A percentile compares a stretch with the other conserved stretches of the same genome.
These are phyloP conservation scores for Penicillium capsulatum DNA, from an alignment of 2,329 filamentous ascomycete species.

Conservation along the genomic window DNA sequence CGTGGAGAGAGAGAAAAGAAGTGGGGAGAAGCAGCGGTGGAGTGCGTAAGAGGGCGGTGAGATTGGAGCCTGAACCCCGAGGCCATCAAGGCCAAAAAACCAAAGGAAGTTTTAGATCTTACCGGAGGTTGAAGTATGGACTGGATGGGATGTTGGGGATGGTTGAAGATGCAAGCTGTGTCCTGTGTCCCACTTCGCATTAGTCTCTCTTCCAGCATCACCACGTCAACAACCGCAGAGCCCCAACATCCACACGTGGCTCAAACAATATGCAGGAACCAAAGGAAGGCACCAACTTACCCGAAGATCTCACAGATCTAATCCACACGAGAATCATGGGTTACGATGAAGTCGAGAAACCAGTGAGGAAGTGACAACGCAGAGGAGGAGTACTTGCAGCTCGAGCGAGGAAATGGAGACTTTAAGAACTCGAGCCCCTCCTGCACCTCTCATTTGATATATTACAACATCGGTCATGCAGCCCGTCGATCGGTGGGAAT, in stretches of 20 bases:
- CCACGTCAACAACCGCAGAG: conserved; percentile 9
- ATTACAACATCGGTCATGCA: conserved; percentile 44
- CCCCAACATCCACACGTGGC: conserved; percentile 17
- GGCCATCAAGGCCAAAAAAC: too few relatives aligned
- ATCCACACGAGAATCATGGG: conserved; percentile 20
- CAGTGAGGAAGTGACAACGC: conserved; percentile 23
- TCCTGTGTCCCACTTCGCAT: not conserved
- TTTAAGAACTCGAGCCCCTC: conserved; percentile 36
- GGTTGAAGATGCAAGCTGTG: too few relatives aligned
- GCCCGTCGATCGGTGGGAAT: conserved; percentile 41
- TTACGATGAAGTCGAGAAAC: conserved; percentile 9
- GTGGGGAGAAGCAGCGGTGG: conserved; percentile 20
- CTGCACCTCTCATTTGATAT: conserved; percentile 45
- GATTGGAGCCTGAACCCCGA: not conserved
- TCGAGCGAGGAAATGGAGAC: conserved; percentile 26
- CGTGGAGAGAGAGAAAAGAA: conserved; percentile 6
- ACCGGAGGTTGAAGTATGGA: too few relatives aligned
- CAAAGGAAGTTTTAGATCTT: too few relatives aligned
- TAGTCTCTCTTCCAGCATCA: not conserved
- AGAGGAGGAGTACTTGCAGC: conserved; percentile 25
- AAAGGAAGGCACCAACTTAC: not conserved
- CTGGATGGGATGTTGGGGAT: too few relatives aligned
- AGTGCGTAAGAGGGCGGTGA: conserved; percentile 12
- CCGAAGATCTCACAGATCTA: conserved; percentile 8
- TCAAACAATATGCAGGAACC: conserved; percentile 13